phyloP scores from a whole-genome alignment of 2,329 filamentous ascomycete genomes.

The Ascosphaera pollenicola region DNA sequence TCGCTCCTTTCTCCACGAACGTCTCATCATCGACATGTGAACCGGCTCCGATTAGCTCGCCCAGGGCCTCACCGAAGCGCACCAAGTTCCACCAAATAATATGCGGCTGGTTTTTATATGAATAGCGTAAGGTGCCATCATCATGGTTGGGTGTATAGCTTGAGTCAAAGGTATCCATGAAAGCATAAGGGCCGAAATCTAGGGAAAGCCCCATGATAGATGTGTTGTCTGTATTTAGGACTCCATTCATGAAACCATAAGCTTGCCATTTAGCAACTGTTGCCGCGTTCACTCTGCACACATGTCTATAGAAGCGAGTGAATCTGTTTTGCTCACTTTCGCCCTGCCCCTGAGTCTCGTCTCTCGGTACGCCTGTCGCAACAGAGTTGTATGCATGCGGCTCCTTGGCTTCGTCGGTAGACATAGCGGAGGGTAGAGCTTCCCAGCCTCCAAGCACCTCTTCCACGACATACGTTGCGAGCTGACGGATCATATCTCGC shows the following conservation, averaged over 20 bases:
- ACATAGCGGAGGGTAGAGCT: conserved; percentile 41
- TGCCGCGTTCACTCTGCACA: conserved; percentile 62
- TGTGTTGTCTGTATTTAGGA: conserved; percentile 95
- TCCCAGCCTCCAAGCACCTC: conserved; percentile 79
- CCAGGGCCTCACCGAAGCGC: conserved; percentile 68
- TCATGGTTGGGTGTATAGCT: conserved; percentile 94
- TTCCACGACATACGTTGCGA: conserved; percentile 69
- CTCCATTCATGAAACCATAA: conserved; percentile 98
- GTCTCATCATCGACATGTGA: conserved; percentile 44
- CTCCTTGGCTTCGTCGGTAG: conserved; percentile 20
- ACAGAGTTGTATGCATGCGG: conserved; percentile 20
- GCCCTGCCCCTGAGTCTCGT: conserved; percentile 42
- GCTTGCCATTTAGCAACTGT: conserved; percentile 91
- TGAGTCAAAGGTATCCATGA: conserved; percentile 93
- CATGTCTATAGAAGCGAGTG: conserved; percentile 64
- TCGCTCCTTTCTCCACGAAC: conserved; percentile 53
- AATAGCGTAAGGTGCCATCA: conserved; percentile 67
- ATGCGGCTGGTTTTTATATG: conserved; percentile 81
- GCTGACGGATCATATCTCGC: conserved; percentile 44
- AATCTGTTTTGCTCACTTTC: conserved; percentile 67
- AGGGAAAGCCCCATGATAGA: conserved; percentile 74
- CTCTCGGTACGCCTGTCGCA: conserved; percentile 30
- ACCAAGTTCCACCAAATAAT: conserved; percentile 99
- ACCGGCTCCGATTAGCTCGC: conserved; percentile 68
- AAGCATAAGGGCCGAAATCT: conserved; percentile 92